phyloP scores from a whole-genome alignment of 2,329 filamentous ascomycete genomes.

The Botryotinia narcissicola region DNA sequence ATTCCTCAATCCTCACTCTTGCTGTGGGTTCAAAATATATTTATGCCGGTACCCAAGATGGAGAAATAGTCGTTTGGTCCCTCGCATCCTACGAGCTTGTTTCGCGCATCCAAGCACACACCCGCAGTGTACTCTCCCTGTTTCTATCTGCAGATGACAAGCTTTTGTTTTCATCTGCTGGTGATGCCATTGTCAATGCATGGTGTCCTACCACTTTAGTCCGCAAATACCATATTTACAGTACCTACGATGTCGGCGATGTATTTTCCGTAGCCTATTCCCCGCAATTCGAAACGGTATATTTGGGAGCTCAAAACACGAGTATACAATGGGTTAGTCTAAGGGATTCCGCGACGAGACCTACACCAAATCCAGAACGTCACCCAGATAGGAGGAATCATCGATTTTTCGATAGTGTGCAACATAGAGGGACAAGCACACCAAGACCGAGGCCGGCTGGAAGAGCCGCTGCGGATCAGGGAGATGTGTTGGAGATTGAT shows the following conservation, averaged over 20 bases:
- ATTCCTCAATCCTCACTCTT: slow-evolving; percentile 77
- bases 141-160: slow-evolving; percentile 70
- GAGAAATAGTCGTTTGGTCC: slow-evolving; percentile 90
- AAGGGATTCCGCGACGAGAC: slow-evolving; percentile 59
- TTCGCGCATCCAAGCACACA: slow-evolving; percentile 79
- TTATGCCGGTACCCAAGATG: slow-evolving; percentile 89
- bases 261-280: slow-evolving; percentile 95
- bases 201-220: slow-evolving; percentile 79
- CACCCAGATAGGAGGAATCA: slow-evolving; percentile 78
- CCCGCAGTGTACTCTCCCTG: slow-evolving; percentile 84
- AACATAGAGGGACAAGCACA: slow-evolving; percentile 77
- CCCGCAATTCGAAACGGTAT: slow-evolving; percentile 72
- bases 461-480: slow-evolving; percentile 50
- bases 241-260: slow-evolving; percentile 90
- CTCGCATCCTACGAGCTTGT: slow-evolving; percentile 82
- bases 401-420: slow-evolving; percentile 91
- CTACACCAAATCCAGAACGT: slow-evolving; percentile 59
- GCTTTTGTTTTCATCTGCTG: slow-evolving; percentile 86
- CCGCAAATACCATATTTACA: slow-evolving; percentile 85
- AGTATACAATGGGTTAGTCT: slow-evolving; percentile 91
- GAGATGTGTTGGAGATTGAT: slow-evolving; percentile 75
- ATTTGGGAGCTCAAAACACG: slow-evolving; percentile 91
- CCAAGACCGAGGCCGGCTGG: slow-evolving; percentile 53
- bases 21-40: slow-evolving; percentile 77
- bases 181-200: slow-evolving; percentile 90